Conservation (phyloP, 768 basidiomycete species). For the Candolleomyces aberdarensis region DNA sequence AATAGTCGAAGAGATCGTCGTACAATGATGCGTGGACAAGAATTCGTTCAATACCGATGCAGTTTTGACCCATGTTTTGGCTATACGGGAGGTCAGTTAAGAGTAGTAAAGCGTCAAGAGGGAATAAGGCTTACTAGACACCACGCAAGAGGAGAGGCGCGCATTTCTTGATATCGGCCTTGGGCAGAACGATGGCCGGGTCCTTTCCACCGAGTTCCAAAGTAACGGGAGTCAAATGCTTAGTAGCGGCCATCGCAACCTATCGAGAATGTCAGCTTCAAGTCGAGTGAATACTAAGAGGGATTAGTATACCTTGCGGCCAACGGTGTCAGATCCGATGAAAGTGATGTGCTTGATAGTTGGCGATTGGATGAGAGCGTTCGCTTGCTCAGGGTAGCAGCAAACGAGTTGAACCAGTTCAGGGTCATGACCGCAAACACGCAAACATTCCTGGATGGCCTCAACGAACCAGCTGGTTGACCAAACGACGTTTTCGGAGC, state of each 20-base stretch:
- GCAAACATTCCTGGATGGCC: constrained; percentile 73
- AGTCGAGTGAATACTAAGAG: constrained; percentile 3
- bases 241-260: constrained; percentile 82
- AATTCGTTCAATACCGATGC: constrained; percentile 93
- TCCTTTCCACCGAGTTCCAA: constrained; percentile 97
- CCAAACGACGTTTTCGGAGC: constrained; percentile 92
- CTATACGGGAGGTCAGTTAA: constrained; percentile 32
- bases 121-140: constrained; percentile 64
- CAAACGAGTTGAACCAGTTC: constrained; percentile 91
- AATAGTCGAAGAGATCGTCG: constrained; percentile 64
- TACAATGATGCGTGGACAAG: constrained; percentile 81
- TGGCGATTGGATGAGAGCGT: constrained; percentile 73
- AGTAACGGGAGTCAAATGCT: constrained; percentile 86
- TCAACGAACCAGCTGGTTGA: constrained; percentile 81
- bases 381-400: constrained; percentile 86
- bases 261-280: constrained; percentile 22
- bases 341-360: constrained; percentile 92
- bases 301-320: constrained; percentile 53
- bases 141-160: constrained; percentile 85
- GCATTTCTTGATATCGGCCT: constrained; percentile 80
- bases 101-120: background rate
- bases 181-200: constrained; percentile 84
- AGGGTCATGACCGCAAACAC: constrained; percentile 75
- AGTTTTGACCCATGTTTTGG: constrained; percentile 94
- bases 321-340: constrained; percentile 79